Percentiles rank a stretch among this genome's conserved stretches.
Evolutionary conservation across 2,329 filamentous ascomycete species (phyloP).

Genomic region (Shiraia sp.): DNA sequence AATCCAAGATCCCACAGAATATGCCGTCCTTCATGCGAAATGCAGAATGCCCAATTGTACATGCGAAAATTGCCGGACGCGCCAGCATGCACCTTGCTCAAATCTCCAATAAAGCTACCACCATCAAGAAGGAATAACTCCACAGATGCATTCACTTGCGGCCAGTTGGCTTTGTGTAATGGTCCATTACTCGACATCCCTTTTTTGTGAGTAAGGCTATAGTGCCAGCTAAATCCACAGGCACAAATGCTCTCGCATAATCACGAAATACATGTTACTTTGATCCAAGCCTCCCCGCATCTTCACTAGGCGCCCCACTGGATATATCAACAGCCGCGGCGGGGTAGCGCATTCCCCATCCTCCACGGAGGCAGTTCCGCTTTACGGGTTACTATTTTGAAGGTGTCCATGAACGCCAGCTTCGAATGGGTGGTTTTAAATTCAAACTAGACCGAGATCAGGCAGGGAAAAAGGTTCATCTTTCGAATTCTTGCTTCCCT

Average conservation of each 20-base stretch:
- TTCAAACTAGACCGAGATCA: no score
- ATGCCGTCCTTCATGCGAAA: slow-evolving; percentile 27
- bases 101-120: slow-evolving; percentile 37
- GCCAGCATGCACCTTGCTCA: slow-evolving; percentile 33
- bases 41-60: slow-evolving; percentile 43
- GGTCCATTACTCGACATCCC: not conserved
- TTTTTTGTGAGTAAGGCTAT: no score
- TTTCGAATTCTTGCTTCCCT: no score
- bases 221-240: no score
- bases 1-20: slow-evolving; percentile 40
- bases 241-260: no score
- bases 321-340: not conserved
- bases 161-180: slow-evolving; percentile 4
- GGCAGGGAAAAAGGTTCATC: no score
- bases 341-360: slow-evolving; percentile 8
- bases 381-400: no score
- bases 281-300: no score
- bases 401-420: no score
- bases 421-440: not conserved
- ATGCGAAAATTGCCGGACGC: slow-evolving; percentile 33
- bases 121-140: slow-evolving; percentile 36
- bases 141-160: slow-evolving; percentile 24
- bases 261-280: no score
- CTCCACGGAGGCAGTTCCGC: slow-evolving; percentile 4
- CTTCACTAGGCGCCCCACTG: not conserved